phyloP scores from a whole-genome alignment of 352 stramenopile species.

The Phytophthora tentaculata region DNA sequence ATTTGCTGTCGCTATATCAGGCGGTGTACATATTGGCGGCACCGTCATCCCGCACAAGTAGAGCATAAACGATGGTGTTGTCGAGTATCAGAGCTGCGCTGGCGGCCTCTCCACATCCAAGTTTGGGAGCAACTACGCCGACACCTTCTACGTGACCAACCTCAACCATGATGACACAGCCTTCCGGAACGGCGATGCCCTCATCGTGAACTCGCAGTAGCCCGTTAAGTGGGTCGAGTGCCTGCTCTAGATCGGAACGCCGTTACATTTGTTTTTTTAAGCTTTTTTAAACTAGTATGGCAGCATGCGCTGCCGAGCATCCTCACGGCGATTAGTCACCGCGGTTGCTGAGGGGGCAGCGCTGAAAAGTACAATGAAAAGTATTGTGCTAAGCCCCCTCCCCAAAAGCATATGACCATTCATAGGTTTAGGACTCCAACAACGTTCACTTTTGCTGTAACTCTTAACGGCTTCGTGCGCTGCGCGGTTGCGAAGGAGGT shows the following conservation, averaged over 20 bases:
- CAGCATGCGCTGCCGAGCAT: too few relatives aligned
- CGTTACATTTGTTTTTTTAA: too few relatives aligned
- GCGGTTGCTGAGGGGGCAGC: too few relatives aligned
- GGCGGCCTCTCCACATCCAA: conserved; percentile 33
- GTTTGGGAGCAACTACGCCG: conserved; percentile 40
- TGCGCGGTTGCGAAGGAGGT: too few relatives aligned
- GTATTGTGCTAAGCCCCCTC: too few relatives aligned
- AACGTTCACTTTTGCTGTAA: too few relatives aligned
- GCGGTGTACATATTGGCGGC: conserved; percentile 28
- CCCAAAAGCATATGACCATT: too few relatives aligned
- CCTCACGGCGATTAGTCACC: too few relatives aligned
- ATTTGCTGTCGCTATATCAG: conserved; percentile 39
- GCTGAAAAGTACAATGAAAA: too few relatives aligned
- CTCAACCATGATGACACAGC: conserved; percentile 51
- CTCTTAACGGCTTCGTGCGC: too few relatives aligned
- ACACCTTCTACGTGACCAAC: conserved; percentile 44
- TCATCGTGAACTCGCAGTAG: conserved; percentile 42
- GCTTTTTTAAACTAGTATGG: too few relatives aligned
- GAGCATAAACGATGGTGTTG: conserved; percentile 37
- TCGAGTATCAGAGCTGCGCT: conserved; percentile 55
- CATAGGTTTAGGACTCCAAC: too few relatives aligned
- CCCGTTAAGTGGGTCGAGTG: conserved; percentile 56
- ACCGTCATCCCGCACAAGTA: conserved; percentile 44
- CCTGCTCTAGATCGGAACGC: conserved; percentile 26
- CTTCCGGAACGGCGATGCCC: conserved; percentile 45